Evolutionary conservation across 2,329 filamentous ascomycete species (phyloP).

Genomic region (Penicillium sp.): DNA sequence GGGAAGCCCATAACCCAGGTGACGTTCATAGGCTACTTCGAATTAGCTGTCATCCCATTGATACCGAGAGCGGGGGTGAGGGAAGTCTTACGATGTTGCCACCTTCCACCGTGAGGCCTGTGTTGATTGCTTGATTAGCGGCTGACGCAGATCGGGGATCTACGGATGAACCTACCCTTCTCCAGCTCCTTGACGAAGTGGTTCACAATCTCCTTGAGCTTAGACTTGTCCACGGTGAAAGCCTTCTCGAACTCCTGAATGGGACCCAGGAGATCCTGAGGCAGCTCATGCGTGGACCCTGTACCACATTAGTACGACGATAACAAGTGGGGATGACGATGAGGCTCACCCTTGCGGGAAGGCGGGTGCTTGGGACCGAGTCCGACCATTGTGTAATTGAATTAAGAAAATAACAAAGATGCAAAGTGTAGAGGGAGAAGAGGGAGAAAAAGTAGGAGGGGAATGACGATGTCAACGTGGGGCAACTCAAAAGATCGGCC

Average conservation of each 20-base stretch:
- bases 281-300: constrained; percentile 92
- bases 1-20: constrained; percentile 94
- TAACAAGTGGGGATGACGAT: constrained; percentile 12
- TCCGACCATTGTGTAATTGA: constrained; percentile 60
- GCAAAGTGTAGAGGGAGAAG: constrained; percentile 1
- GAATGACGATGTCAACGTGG: constrained; percentile 31
- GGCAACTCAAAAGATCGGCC: constrained; percentile 19
- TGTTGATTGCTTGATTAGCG: constrained; percentile 11
- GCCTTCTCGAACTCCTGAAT: constrained; percentile 81
- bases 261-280: constrained; percentile 77
- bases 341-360: constrained; percentile 71
- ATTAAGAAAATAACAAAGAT: neutral
- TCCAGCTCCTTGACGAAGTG: constrained; percentile 88
- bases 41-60: constrained; percentile 23
- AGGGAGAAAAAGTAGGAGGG: constrained; percentile 11
- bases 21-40: constrained; percentile 84
- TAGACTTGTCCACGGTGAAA: constrained; percentile 75
- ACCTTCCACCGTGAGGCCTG: constrained; percentile 81
- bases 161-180: constrained; percentile 62
- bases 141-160: neutral
- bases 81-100: constrained; percentile 77
- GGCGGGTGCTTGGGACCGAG: constrained; percentile 65
- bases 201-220: constrained; percentile 85
- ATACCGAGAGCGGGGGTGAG: neutral
- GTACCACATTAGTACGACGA: constrained; percentile 7